Evolutionary conservation across 2,329 filamentous ascomycete species (phyloP).

Genomic region (Alternaria angustiovoidea): DNA sequence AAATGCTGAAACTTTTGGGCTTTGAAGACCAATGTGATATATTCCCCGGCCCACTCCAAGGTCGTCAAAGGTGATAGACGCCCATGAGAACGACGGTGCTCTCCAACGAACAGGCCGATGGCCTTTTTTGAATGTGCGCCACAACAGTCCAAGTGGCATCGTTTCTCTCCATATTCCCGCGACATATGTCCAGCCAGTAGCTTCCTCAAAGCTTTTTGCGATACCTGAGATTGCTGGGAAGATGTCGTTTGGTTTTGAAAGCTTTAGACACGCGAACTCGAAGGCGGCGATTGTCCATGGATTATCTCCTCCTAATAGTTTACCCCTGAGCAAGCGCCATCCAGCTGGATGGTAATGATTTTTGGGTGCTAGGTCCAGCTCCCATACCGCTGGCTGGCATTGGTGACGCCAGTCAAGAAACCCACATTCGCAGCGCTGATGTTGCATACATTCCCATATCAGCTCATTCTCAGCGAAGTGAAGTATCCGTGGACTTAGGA

Average conservation of each 20-base stretch:
- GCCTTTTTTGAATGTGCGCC: background rate
- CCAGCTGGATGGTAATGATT: background rate
- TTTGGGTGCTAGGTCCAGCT: background rate
- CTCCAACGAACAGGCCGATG: background rate
- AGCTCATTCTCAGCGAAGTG: constrained; percentile 20
- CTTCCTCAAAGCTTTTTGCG: background rate
- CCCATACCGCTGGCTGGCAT: background rate
- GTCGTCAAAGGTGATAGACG: background rate
- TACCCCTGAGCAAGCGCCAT: background rate
- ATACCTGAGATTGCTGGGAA: background rate
- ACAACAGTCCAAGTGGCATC: background rate
- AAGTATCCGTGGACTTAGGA: constrained; percentile 16
- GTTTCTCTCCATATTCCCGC: background rate
- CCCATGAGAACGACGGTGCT: background rate
- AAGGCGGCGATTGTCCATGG: background rate
- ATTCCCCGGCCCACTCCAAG: too few relatives aligned
- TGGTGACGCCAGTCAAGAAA: too few relatives aligned
- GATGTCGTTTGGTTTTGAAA: background rate
- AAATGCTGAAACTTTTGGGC: too few relatives aligned
- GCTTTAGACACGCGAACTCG: background rate
- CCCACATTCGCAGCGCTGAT: background rate
- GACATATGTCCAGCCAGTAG: background rate
- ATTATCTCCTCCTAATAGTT: background rate
- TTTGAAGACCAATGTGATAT: too few relatives aligned
- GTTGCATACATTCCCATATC: constrained; percentile 24